Evolutionary conservation across 2,329 filamentous ascomycete species (phyloP).

Genomic region (Cordyceps tenuipes): DNA sequence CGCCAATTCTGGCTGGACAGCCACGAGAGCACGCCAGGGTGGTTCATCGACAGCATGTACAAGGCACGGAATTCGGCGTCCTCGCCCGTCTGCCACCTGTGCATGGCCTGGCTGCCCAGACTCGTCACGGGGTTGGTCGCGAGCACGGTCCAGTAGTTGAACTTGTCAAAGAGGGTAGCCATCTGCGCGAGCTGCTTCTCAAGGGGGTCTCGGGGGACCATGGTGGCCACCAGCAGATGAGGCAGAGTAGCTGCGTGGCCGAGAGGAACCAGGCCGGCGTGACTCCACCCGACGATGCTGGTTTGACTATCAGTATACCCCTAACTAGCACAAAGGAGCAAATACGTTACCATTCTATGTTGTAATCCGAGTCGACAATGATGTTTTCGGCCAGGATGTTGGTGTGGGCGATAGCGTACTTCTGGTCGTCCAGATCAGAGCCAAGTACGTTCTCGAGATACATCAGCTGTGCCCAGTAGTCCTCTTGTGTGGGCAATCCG

Average conservation of each 20-base stretch:
- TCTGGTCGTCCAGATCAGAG: not conserved
- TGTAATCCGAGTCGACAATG: not conserved
- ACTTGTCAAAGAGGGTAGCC: not conserved
- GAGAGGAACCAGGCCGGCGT: not conserved
- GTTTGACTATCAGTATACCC: not conserved
- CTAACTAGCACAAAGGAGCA: not conserved
- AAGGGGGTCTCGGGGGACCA: no score
- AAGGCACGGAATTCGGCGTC: not conserved
- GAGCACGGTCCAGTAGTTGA: not conserved
- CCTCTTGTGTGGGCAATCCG: not conserved
- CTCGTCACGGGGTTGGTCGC: not conserved
- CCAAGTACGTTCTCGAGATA: not conserved
- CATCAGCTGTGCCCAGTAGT: not conserved
- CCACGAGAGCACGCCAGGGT: not conserved
- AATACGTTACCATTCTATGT: not conserved
- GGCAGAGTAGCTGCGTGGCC: not conserved
- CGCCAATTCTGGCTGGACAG: not conserved
- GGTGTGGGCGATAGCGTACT: not conserved
- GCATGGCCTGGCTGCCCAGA: not conserved
- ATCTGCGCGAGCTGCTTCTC: not conserved
- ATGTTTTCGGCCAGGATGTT: not conserved
- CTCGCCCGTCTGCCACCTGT: not conserved
- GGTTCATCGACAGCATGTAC: not conserved
- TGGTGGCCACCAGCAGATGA: not conserved
- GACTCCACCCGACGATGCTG: conserved; percentile 3